These are phyloP conservation scores for Amanita molliuscula DNA, from an alignment of 768 basidiomycete species.

Conservation along the genomic window DNA sequence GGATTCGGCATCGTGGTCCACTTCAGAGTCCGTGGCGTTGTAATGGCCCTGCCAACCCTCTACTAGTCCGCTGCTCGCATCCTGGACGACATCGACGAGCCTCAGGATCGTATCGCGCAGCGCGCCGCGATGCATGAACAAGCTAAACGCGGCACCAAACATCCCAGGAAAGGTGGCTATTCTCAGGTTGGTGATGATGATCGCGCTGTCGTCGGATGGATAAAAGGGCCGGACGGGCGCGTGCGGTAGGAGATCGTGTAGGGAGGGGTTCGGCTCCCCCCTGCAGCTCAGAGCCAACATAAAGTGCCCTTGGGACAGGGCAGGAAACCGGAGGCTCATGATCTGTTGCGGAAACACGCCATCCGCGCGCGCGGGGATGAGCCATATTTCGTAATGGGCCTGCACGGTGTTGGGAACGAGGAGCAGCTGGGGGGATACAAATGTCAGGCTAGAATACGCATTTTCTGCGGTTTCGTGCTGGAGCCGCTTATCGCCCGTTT, in stretches of 20 bases:
- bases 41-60: neutral
- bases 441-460: conserved; percentile 21
- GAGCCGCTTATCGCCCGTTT: conserved; percentile 22
- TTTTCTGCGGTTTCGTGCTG: conserved; percentile 13
- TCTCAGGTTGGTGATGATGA: conserved; percentile 24
- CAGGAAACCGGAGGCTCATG: conserved; percentile 2
- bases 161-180: conserved; percentile 7
- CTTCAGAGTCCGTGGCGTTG: neutral
- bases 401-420: conserved; percentile 22
- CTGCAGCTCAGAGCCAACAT: conserved; percentile 16
- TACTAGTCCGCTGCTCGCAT: too few species aligned
- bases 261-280: conserved; percentile 30
- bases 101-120: conserved; percentile 13
- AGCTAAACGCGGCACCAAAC: conserved; percentile 14
- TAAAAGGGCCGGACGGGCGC: conserved; percentile 15
- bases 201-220: conserved; percentile 16
- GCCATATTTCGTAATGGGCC: conserved; percentile 25
- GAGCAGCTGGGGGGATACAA: conserved; percentile 22
- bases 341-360: conserved; percentile 4
- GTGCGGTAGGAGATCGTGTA: conserved; percentile 4
- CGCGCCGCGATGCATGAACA: conserved; percentile 25
- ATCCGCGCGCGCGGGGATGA: conserved; percentile 15
- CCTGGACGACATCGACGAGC: neutral
- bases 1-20: neutral
- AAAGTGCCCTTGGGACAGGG: neutral